Conservation (phyloP, 1,284 basidiomycete genomes). For the Pyrrhoderma noxium region DNA sequence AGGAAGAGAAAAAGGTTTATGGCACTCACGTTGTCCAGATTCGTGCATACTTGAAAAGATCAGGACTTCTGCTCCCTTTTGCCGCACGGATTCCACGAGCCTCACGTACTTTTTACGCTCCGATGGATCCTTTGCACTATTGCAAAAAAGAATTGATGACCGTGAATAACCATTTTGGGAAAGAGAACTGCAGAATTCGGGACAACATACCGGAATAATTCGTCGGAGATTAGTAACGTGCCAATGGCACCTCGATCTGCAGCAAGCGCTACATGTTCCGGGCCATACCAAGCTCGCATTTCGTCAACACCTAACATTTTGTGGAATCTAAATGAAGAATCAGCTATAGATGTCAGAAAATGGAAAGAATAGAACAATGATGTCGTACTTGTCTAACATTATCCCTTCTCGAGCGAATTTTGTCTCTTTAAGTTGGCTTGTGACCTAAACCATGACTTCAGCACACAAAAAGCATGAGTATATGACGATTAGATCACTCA, state of each 20-base stretch:
- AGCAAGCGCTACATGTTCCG: slow-evolving; percentile 87
- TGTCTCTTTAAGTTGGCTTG: slow-evolving; percentile 84
- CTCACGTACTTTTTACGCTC: slow-evolving; percentile 80
- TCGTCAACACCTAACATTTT: slow-evolving; percentile 95
- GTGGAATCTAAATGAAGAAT: slow-evolving; percentile 62
- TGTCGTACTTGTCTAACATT: slow-evolving; percentile 73
- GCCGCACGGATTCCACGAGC: slow-evolving; percentile 84
- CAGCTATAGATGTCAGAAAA: not conserved
- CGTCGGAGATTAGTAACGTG: slow-evolving; percentile 91
- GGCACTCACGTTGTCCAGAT: slow-evolving; percentile 80
- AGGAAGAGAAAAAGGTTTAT: slow-evolving; percentile 3
- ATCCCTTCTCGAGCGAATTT: slow-evolving; percentile 96
- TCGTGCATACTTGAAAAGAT: slow-evolving; percentile 99
- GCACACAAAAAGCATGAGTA: slow-evolving; percentile 5
- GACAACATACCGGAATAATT: slow-evolving; percentile 74
- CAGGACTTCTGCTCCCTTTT: slow-evolving; percentile 86
- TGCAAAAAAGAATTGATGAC: not conserved
- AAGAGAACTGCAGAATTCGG: not conserved
- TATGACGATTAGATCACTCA: slow-evolving; percentile 28
- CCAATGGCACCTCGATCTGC: slow-evolving; percentile 92
- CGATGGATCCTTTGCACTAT: slow-evolving; percentile 67
- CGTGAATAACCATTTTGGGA: slow-evolving; percentile 5
- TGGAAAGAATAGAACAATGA: not conserved
- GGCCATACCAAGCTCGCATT: slow-evolving; percentile 97
- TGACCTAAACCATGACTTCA: slow-evolving; percentile 37